These are phyloP conservation scores for Arthrobotrys iridis DNA, from an alignment of 2,329 filamentous ascomycete species.

Conservation along the genomic window DNA sequence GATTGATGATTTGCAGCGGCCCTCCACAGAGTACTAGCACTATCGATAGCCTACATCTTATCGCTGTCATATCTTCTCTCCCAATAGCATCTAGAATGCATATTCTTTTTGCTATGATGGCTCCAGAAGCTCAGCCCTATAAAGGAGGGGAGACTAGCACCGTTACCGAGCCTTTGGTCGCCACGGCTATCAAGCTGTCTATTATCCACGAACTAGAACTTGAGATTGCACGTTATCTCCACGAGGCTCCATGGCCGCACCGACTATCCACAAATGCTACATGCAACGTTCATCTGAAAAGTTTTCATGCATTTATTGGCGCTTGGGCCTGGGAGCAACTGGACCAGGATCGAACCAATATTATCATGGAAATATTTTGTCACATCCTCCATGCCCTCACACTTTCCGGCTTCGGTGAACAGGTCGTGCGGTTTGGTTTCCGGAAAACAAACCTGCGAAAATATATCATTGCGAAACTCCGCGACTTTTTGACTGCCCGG, in stretches of 20 bases:
- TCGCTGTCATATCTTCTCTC: background rate
- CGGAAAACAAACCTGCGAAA: conserved; percentile 27
- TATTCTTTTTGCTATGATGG: background rate
- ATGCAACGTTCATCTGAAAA: conserved; percentile 8
- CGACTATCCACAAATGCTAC: background rate
- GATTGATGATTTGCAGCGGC: conserved; percentile 14
- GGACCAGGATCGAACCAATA: background rate
- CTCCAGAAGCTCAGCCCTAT: background rate
- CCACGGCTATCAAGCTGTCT: conserved; percentile 4
- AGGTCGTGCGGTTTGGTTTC: conserved; percentile 20
- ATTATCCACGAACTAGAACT: conserved; percentile 27
- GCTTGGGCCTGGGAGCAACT: conserved; percentile 19
- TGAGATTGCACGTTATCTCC: conserved; percentile 2
- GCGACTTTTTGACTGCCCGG: conserved; percentile 1
- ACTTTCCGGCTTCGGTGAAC: conserved; percentile 15
- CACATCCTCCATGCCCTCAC: conserved; percentile 3
- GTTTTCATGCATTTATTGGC: conserved; percentile 16
- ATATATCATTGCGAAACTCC: background rate
- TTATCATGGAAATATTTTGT: conserved; percentile 2
- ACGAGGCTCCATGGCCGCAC: conserved; percentile 23
- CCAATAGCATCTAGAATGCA: background rate
- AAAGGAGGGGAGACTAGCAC: background rate
- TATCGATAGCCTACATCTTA: conserved; percentile 9
- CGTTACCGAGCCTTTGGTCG: background rate
- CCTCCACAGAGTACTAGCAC: background rate